These are phyloP conservation scores for Calonectria pseudoturangicola DNA, from an alignment of 2,329 filamentous ascomycete genomes.

Conservation along the genomic window DNA sequence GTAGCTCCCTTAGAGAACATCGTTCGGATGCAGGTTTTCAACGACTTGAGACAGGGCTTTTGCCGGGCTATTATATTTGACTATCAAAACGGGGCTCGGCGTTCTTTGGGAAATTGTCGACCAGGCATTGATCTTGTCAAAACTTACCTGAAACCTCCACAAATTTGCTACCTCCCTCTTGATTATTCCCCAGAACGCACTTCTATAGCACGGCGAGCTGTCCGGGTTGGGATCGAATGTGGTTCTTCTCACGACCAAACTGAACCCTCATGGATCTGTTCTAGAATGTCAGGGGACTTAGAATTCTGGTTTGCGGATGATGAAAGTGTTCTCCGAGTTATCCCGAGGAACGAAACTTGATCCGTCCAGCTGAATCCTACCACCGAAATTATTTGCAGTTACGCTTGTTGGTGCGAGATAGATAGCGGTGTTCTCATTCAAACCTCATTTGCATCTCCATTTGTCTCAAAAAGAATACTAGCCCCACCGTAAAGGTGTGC, in stretches of 20 bases:
- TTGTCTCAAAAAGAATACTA: no score
- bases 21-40: conserved; percentile 11
- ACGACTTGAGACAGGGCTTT: background rate
- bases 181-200: background rate
- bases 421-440: no score
- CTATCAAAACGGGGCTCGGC: conserved; percentile 32
- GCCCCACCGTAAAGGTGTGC: no score
- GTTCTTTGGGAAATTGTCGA: conserved; percentile 30
- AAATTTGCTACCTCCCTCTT: background rate
- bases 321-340: background rate
- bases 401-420: no score
- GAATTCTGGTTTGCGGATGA: conserved; percentile 17
- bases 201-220: background rate
- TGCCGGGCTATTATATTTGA: conserved; percentile 28
- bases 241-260: background rate
- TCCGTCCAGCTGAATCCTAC: no score
- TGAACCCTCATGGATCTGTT: background rate
- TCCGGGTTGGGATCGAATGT: background rate
- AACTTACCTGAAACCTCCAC: conserved; percentile 1
- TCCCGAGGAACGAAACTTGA: background rate
- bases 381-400: no score
- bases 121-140: background rate
- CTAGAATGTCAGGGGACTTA: conserved; percentile 9
- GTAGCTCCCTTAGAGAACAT: conserved; percentile 18
- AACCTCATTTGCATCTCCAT: no score